A percentile compares a stretch with the other conserved stretches of the same genome.
Conservation (phyloP, 1,139 yeast species). For the Torulaspora globosa region DNA sequence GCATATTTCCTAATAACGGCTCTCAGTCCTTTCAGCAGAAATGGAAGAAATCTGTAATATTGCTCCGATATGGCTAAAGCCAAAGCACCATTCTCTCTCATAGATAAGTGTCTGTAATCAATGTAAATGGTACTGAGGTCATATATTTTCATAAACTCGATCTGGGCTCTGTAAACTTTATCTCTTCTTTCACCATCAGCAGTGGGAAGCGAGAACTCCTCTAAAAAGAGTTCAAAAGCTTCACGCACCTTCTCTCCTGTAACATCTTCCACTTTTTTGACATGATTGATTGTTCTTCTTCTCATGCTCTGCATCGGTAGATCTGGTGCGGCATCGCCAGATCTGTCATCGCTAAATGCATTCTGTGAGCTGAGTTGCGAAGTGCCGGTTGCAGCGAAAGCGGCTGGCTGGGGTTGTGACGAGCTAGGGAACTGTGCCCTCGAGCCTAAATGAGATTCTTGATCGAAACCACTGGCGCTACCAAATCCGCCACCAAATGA, state of each 20-base stretch:
- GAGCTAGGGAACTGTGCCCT: slow-evolving; percentile 35
- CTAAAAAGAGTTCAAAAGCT: slow-evolving; percentile 80
- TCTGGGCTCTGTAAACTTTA: slow-evolving; percentile 68
- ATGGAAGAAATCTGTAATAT: slow-evolving; percentile 88
- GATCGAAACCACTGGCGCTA: slow-evolving; percentile 30
- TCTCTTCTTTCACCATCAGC: slow-evolving; percentile 42
- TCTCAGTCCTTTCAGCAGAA: slow-evolving; percentile 68
- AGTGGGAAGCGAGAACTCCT: slow-evolving; percentile 45
- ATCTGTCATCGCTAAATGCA: slow-evolving; percentile 20
- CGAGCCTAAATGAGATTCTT: slow-evolving; percentile 26
- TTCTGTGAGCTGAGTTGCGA: slow-evolving; percentile 28
- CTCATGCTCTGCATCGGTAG: slow-evolving; percentile 32
- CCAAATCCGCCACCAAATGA: slow-evolving; percentile 35
- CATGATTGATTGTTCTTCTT: slow-evolving; percentile 49
- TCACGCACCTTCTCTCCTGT: slow-evolving; percentile 94
- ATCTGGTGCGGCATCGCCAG: slow-evolving; percentile 22
- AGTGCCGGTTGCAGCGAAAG: slow-evolving; percentile 14
- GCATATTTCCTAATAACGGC: slow-evolving; percentile 69
- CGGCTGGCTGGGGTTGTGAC: slow-evolving; percentile 32
- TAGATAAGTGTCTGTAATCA: slow-evolving; percentile 74
- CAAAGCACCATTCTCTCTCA: slow-evolving; percentile 78
- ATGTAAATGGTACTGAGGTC: slow-evolving; percentile 78
- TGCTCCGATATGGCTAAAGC: slow-evolving; percentile 89
- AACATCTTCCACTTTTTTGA: slow-evolving; percentile 83
- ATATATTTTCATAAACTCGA: slow-evolving; percentile 72